Evolutionary conservation across 352 stramenopile genomes (phyloP).

Genomic region (Achlya hypogyna): DNA sequence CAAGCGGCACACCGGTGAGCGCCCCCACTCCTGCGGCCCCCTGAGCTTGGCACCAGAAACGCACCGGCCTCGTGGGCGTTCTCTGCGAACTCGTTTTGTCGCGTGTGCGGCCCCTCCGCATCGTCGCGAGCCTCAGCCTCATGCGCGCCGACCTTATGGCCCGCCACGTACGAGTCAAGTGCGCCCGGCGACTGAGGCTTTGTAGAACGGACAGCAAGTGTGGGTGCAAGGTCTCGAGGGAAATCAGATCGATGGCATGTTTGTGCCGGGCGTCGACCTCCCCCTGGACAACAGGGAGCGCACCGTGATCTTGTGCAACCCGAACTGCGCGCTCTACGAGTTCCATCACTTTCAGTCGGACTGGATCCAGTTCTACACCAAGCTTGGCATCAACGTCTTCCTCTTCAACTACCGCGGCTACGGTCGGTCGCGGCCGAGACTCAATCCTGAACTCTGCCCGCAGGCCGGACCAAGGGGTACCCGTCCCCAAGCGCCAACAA

Average conservation of each 20-base stretch:
- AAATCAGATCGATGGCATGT: conserved; percentile 73
- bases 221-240: conserved; percentile 55
- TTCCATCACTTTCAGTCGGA: conserved; percentile 85
- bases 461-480: conserved; percentile 6
- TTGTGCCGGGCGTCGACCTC: conserved; percentile 34
- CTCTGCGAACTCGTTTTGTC: conserved; percentile 31
- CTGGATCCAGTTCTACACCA: conserved; percentile 83
- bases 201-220: conserved; percentile 65
- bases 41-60: background rate
- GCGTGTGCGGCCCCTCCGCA: conserved; percentile 38
- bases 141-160: conserved; percentile 70
- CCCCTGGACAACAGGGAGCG: conserved; percentile 19
- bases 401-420: conserved; percentile 86
- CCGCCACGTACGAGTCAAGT: conserved; percentile 44
- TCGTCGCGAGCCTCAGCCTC: conserved; percentile 65
- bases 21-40: background rate
- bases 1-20: background rate
- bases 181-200: background rate
- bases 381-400: conserved; percentile 65
- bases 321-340: conserved; percentile 79
- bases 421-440: no score
- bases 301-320: conserved; percentile 72
- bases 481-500: conserved; percentile 20
- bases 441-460: background rate
- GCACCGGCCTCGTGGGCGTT: background rate